Evolutionary conservation across 2,329 filamentous ascomycete genomes (phyloP).

Genomic region (Calonectria pteridis): DNA sequence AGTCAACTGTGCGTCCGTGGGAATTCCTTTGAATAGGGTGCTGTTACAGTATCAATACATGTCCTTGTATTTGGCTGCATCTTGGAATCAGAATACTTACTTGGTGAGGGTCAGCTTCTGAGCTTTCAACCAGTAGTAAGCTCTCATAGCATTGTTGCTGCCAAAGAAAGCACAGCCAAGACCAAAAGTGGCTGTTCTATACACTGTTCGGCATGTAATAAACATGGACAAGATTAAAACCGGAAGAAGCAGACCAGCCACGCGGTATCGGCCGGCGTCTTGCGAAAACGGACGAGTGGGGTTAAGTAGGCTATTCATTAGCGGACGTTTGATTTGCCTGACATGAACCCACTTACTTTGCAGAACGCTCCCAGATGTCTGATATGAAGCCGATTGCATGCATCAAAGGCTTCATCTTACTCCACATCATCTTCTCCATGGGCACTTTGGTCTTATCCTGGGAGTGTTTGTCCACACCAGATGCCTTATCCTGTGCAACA

Average conservation of each 20-base stretch:
- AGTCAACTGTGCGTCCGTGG: not conserved
- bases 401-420: not conserved
- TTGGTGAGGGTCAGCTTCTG: not conserved
- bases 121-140: not conserved
- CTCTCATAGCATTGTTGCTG: not conserved
- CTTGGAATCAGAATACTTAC: not conserved
- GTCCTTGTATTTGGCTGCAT: too few species aligned
- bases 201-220: not conserved
- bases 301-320: not conserved
- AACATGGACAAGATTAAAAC: not conserved
- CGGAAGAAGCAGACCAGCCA: not conserved
- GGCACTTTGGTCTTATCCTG: not conserved
- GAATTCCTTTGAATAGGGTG: not conserved
- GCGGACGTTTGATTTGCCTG: not conserved
- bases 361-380: not conserved
- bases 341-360: not conserved
- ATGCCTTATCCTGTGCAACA: not conserved
- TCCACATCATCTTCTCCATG: conserved; percentile 1
- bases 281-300: not conserved
- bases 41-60: not conserved
- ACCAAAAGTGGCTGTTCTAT: not conserved
- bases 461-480: not conserved
- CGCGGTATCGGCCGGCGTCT: not conserved
- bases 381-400: not conserved
- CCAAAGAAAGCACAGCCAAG: not conserved